A percentile compares a stretch with the other conserved stretches of the same genome.
Conservation (phyloP, 164 flowering plant genomes). For the Stephania japonica region DNA sequence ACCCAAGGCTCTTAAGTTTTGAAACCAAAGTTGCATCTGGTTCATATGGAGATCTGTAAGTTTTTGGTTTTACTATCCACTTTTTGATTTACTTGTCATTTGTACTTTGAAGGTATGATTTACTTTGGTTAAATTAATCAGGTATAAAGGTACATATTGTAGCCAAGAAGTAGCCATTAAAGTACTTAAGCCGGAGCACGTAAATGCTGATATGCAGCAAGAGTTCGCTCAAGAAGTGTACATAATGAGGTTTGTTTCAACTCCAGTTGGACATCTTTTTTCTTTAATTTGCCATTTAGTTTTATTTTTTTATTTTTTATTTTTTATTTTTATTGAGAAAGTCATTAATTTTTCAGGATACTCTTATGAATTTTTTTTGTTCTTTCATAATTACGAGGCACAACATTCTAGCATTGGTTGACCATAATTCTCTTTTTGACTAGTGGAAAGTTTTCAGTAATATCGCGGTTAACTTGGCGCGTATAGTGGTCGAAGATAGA, state of each 20-base stretch:
- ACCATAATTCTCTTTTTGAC: neutral
- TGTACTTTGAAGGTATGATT: neutral
- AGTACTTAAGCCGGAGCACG: constrained; percentile 65
- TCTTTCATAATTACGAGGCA: neutral
- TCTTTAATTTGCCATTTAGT: neutral
- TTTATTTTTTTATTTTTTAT: too few relatives aligned
- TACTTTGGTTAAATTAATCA: constrained; percentile 20
- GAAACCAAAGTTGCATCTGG: constrained; percentile 74
- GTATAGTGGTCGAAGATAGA: neutral
- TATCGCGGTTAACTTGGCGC: neutral
- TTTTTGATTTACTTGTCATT: neutral
- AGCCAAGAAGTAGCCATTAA: constrained; percentile 96
- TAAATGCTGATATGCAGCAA: constrained; percentile 59
- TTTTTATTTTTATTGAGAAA: too few relatives aligned
- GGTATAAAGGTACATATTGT: constrained; percentile 72
- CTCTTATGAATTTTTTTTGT: neutral
- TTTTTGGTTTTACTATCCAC: constrained; percentile 11
- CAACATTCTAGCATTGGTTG: neutral
- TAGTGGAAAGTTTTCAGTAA: neutral
- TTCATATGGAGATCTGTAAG: constrained; percentile 83
- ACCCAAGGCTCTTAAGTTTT: constrained; percentile 44
- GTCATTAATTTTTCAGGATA: too few relatives aligned
- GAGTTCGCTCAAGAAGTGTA: constrained; percentile 92
- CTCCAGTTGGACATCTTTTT: neutral
- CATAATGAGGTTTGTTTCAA: constrained; percentile 69